Percentiles rank a stretch among this genome's conserved stretches.
phyloP scores from a whole-genome alignment of 2,329 filamentous ascomycete genomes.

The Fusarium sp. region DNA sequence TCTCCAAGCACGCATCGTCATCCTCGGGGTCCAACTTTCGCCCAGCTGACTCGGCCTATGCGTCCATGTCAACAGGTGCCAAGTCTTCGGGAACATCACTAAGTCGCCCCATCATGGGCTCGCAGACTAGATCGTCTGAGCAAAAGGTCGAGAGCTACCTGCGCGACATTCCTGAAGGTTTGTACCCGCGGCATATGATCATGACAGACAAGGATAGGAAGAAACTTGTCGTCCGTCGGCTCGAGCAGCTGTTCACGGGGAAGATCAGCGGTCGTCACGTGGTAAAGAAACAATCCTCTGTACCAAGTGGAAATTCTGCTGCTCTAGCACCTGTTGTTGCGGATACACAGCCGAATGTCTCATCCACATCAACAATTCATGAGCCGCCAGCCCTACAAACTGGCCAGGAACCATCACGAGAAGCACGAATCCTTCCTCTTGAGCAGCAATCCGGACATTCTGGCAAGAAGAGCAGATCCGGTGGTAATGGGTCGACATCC shows the following conservation, averaged over 20 bases:
- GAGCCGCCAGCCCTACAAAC: constrained; percentile 45
- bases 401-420: constrained; percentile 51
- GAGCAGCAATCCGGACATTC: constrained; percentile 43
- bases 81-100: constrained; percentile 56
- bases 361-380: constrained; percentile 42
- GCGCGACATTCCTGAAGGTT: constrained; percentile 75
- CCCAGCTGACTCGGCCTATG: constrained; percentile 72
- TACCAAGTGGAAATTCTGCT: constrained; percentile 19
- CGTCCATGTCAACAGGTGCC: constrained; percentile 70
- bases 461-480: constrained; percentile 54
- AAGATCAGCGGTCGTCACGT: constrained; percentile 61
- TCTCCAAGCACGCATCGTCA: constrained; percentile 63
- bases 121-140: constrained; percentile 56
- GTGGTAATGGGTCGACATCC: constrained; percentile 57
- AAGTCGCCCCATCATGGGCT: constrained; percentile 49
- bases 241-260: constrained; percentile 87
- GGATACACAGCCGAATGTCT: constrained; percentile 36
- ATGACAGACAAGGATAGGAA: constrained; percentile 81
- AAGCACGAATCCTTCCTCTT: constrained; percentile 59
- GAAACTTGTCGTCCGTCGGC: constrained; percentile 77
- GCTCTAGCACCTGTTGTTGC: constrained; percentile 39
- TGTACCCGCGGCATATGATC: constrained; percentile 69
- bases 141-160: constrained; percentile 76
- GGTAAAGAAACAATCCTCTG: constrained; percentile 35
- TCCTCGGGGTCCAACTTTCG: constrained; percentile 64